Percentiles rank a stretch among this genome's conserved stretches.
Evolutionary conservation across 352 stramenopile species (phyloP).

Genomic region (Pythium grandisporangium): DNA sequence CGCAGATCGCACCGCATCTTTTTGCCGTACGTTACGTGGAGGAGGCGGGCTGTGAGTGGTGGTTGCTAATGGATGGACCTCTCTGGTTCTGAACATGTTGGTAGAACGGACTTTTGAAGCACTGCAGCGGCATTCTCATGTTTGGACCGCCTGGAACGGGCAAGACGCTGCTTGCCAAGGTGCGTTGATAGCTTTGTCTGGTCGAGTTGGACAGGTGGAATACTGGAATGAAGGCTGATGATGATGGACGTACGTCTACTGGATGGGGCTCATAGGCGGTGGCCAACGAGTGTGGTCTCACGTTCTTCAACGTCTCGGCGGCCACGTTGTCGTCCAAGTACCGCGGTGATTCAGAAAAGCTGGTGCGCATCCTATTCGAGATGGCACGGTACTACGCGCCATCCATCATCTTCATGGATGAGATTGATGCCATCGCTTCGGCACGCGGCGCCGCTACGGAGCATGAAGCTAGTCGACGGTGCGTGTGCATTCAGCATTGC

Average conservation of each 20-base stretch:
- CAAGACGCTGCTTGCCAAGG: slow-evolving; percentile 85
- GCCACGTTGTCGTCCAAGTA: slow-evolving; percentile 91
- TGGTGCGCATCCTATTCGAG: slow-evolving; percentile 96
- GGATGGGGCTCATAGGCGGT: no score
- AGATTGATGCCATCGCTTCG: slow-evolving; percentile 93
- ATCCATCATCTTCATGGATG: slow-evolving; percentile 98
- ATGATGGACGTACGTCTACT: no score
- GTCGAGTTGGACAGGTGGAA: no score
- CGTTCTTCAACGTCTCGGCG: slow-evolving; percentile 97
- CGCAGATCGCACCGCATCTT: slow-evolving; percentile 75
- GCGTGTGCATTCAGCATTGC: no score
- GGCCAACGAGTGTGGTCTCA: slow-evolving; percentile 93
- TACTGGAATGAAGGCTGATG: no score
- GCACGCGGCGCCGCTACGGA: slow-evolving; percentile 65
- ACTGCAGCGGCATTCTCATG: slow-evolving; percentile 78
- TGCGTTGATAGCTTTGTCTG: no score
- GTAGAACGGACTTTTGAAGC: slow-evolving; percentile 68
- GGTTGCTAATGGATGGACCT: no score
- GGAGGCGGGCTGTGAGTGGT: no score
- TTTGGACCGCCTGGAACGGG: slow-evolving; percentile 85
- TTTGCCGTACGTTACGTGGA: slow-evolving; percentile 30
- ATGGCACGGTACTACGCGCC: slow-evolving; percentile 97
- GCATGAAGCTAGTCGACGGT: slow-evolving; percentile 79
- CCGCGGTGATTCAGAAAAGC: slow-evolving; percentile 92
- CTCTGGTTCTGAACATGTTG: not conserved